phyloP scores from a whole-genome alignment of 345 rosid species.

The Camelina sativa region DNA sequence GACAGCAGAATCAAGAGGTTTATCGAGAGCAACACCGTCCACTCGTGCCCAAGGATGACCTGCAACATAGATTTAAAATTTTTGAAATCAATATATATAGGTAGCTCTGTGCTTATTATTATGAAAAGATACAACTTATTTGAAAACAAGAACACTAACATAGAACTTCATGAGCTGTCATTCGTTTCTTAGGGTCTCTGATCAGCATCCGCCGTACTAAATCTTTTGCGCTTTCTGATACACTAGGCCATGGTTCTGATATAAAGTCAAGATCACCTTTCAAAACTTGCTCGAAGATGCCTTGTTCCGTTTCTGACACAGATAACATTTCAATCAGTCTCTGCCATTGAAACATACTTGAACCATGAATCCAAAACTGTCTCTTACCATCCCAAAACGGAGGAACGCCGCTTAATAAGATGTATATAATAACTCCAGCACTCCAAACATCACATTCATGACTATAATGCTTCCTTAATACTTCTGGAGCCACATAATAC shows the following conservation, averaged over 20 bases:
- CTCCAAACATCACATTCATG: slow-evolving; percentile 98
- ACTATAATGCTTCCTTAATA: slow-evolving; percentile 80
- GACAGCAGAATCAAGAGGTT: slow-evolving; percentile 94
- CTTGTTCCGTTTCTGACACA: slow-evolving; percentile 90
- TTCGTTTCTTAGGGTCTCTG: slow-evolving; percentile 79
- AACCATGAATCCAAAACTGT: slow-evolving; percentile 13
- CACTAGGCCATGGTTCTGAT: slow-evolving; percentile 97
- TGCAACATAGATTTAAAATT: slow-evolving; percentile 39
- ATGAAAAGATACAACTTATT: not conserved
- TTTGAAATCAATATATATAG: not conserved
- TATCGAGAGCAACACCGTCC: slow-evolving; percentile 89
- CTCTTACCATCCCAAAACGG: slow-evolving; percentile 97
- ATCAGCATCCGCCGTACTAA: slow-evolving; percentile 83
- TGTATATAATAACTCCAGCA: slow-evolving; percentile 93
- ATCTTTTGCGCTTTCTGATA: slow-evolving; percentile 90
- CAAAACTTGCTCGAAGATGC: slow-evolving; percentile 95
- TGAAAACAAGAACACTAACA: slow-evolving; percentile 54
- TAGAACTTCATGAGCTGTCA: slow-evolving; percentile 89
- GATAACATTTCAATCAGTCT: slow-evolving; percentile 36
- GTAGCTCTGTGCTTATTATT: slow-evolving; percentile 2
- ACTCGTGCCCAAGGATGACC: slow-evolving; percentile 98
- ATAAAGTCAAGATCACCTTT: slow-evolving; percentile 86
- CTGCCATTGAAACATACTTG: slow-evolving; percentile 14
- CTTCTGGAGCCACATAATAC: slow-evolving; percentile 98
- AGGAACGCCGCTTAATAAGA: slow-evolving; percentile 88